Evolutionary conservation across 1,284 basidiomycete genomes (phyloP).

Genomic region (Ustilago hordei): DNA sequence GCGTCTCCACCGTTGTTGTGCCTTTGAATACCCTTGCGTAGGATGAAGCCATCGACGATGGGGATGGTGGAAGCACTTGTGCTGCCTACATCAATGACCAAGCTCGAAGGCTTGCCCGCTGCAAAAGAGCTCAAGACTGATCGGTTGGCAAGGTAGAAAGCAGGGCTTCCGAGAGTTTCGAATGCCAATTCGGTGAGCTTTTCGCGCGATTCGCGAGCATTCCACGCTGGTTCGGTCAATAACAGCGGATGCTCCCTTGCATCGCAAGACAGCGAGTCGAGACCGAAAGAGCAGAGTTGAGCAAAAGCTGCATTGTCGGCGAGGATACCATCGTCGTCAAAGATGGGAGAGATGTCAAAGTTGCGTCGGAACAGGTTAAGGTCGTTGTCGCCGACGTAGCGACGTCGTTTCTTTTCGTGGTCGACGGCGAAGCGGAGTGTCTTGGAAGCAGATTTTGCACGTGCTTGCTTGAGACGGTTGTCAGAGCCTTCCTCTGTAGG

Average conservation of each 20-base stretch:
- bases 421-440: conserved; percentile 47
- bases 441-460: conserved; percentile 41
- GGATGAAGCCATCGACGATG: conserved; percentile 96
- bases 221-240: conserved; percentile 96
- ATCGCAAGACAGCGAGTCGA: conserved; percentile 52
- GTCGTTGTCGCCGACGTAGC: conserved; percentile 87
- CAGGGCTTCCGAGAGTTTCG: conserved; percentile 92
- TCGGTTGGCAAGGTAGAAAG: conserved; percentile 95
- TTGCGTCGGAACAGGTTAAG: conserved; percentile 89
- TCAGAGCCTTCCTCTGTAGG: conserved; percentile 38
- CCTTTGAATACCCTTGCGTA: conserved; percentile 82
- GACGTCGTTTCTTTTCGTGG: conserved; percentile 73
- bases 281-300: conserved; percentile 45
- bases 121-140: conserved; percentile 98
- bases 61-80: conserved; percentile 90
- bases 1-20: conserved; percentile 64
- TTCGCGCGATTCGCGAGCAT: conserved; percentile 87
- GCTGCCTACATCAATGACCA: conserved; percentile 93
- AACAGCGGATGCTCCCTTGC: conserved; percentile 87
- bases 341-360: conserved; percentile 87
- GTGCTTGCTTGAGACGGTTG: conserved; percentile 34
- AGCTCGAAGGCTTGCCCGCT: conserved; percentile 92
- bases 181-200: conserved; percentile 96
- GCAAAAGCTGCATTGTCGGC: conserved; percentile 47
- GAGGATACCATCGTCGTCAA: conserved; percentile 79